phyloP scores from a whole-genome alignment of 2,329 filamentous ascomycete species.

The Aspergillus fumigatus region DNA sequence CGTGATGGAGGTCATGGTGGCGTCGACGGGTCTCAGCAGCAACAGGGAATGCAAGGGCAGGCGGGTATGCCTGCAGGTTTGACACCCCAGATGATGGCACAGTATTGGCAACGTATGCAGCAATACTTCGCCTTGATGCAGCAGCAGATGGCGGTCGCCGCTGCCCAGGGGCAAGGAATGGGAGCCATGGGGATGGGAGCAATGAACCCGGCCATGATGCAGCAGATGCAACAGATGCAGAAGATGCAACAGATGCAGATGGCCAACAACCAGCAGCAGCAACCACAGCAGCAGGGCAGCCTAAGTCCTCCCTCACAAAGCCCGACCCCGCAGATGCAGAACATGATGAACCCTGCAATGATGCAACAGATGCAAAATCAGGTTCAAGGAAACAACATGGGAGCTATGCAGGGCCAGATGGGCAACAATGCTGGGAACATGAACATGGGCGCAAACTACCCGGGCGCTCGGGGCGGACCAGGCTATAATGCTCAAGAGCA shows the following conservation, averaged over 20 bases:
- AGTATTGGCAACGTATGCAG: conserved; percentile 98
- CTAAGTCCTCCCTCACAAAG: conserved; percentile 35
- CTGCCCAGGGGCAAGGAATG: conserved; percentile 40
- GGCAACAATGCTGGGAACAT: conserved; percentile 25
- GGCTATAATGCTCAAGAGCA: conserved; percentile 68
- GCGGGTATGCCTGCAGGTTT: conserved; percentile 56
- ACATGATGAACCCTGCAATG: conserved; percentile 67
- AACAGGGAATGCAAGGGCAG: conserved; percentile 42
- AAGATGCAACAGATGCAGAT: conserved; percentile 49
- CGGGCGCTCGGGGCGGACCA: conserved; percentile 43
- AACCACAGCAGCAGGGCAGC: conserved; percentile 27
- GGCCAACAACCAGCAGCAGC: conserved; percentile 37
- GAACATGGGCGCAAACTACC: conserved; percentile 45
- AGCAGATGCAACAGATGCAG: conserved; percentile 64
- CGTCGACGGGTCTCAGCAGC: conserved; percentile 41
- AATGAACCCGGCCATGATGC: conserved; percentile 72
- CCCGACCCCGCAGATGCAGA: conserved; percentile 52
- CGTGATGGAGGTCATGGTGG: conserved; percentile 37
- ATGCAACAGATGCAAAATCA: conserved; percentile 55
- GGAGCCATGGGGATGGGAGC: conserved; percentile 55
- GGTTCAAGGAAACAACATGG: conserved; percentile 25
- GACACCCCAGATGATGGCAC: conserved; percentile 95
- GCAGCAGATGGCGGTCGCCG: conserved; percentile 67
- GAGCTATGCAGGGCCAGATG: conserved; percentile 35
- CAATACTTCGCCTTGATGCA: conserved; percentile 96